A percentile compares a stretch with the other conserved stretches of the same genome.
phyloP scores from a whole-genome alignment of 306 rosid genomes.

The Dryas alaskensis region DNA sequence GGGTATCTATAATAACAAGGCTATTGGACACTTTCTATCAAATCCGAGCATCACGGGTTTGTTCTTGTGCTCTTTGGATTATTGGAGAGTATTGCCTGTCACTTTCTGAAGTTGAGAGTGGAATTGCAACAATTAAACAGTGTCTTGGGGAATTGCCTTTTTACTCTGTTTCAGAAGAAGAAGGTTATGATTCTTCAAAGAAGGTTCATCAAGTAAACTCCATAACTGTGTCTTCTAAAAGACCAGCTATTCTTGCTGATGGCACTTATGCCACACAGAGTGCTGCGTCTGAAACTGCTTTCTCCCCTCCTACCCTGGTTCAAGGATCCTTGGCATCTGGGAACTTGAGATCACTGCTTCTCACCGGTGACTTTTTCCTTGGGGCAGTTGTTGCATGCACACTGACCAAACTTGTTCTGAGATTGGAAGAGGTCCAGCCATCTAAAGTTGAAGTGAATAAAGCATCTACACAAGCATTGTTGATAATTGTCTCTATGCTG shows the following conservation, averaged over 20 bases:
- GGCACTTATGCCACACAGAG: constrained; percentile 81
- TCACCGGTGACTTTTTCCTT: constrained; percentile 68
- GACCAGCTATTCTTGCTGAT: constrained; percentile 67
- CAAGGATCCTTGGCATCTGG: constrained; percentile 67
- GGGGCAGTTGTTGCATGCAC: constrained; percentile 69
- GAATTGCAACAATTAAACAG: constrained; percentile 59
- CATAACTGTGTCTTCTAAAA: constrained; percentile 52
- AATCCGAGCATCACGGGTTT: constrained; percentile 71
- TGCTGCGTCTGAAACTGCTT: constrained; percentile 62
- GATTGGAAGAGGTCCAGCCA: constrained; percentile 76
- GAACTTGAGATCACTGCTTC: constrained; percentile 70
- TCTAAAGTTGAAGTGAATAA: constrained; percentile 58
- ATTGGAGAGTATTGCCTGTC: constrained; percentile 76
- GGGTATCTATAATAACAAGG: constrained; percentile 67
- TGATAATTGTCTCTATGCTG: constrained; percentile 62
- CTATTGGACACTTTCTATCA: constrained; percentile 79
- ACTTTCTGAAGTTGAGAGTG: constrained; percentile 73
- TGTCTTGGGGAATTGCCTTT: constrained; percentile 81
- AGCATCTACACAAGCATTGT: constrained; percentile 49
- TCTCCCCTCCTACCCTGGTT: constrained; percentile 58
- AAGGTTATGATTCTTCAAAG: constrained; percentile 44
- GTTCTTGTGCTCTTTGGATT: constrained; percentile 75
- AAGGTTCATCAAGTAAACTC: constrained; percentile 42
- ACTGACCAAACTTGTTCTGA: constrained; percentile 56
- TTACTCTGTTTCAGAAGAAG: constrained; percentile 53